Conservation (phyloP, 83 land plant genomes). For the Diphasiastrum complanatum region DNA sequence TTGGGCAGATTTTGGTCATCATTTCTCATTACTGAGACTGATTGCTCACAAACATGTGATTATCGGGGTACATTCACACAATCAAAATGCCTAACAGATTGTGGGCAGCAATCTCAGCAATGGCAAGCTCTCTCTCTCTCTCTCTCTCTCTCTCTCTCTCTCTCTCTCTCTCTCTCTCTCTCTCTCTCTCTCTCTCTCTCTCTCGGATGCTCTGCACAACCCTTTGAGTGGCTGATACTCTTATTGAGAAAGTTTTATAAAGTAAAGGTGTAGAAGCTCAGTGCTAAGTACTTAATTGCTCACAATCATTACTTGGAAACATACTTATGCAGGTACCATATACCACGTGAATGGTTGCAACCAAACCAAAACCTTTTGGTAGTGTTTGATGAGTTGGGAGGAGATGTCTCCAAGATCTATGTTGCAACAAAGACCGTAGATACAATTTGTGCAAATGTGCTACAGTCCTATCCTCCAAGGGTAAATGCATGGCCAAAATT, state of each 20-base stretch:
- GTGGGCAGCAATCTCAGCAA: constrained; percentile 75
- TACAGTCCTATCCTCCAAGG: constrained; percentile 42
- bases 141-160: neutral
- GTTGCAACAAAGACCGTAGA: constrained; percentile 37
- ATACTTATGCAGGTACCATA: constrained; percentile 63
- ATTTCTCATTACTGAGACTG: constrained; percentile 33
- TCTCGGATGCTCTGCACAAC: no score
- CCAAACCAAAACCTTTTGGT: constrained; percentile 57
- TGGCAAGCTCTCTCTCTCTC: constrained; percentile 35
- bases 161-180: neutral
- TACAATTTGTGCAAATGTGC: constrained; percentile 10
- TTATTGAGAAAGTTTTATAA: no score
- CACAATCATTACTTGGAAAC: neutral
- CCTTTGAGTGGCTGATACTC: no score
- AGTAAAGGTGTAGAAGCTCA: no score
- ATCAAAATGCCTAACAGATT: constrained; percentile 59
- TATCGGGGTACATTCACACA: constrained; percentile 70
- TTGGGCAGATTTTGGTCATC: constrained; percentile 81
- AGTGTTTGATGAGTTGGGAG: constrained; percentile 75
- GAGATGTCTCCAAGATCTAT: constrained; percentile 52
- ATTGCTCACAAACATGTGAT: constrained; percentile 48
- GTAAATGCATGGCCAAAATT: constrained; percentile 21
- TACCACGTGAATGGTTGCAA: constrained; percentile 73
- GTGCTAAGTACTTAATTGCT: neutral
- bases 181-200: neutral